phyloP scores from a whole-genome alignment of 2,329 filamentous ascomycete species.

The Talaromyces albobiverticillius region DNA sequence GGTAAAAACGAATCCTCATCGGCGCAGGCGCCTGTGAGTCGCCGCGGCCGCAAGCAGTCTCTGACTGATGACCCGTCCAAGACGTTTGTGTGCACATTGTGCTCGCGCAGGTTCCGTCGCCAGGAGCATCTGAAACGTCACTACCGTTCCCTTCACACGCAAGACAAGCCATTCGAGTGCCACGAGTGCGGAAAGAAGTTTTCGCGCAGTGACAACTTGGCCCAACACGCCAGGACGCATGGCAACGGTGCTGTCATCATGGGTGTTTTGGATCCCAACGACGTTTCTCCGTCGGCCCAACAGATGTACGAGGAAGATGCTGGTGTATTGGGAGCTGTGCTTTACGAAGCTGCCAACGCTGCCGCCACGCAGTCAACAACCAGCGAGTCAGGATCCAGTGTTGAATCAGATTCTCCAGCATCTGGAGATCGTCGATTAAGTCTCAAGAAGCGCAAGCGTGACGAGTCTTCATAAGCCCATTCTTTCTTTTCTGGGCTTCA shows the following conservation, averaged over 20 bases:
- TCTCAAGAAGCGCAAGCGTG: constrained; percentile 78
- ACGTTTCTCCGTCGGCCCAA: constrained; percentile 44
- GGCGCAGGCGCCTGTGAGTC: constrained; percentile 51
- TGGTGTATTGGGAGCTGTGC: constrained; percentile 67
- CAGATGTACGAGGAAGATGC: constrained; percentile 58
- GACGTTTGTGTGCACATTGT: constrained; percentile 95
- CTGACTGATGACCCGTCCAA: constrained; percentile 96
- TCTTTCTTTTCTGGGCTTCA: not conserved
- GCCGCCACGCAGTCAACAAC: constrained; percentile 60
- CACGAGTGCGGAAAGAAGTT: constrained; percentile 99
- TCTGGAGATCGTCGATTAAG: constrained; percentile 42
- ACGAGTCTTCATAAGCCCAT: constrained; percentile 54
- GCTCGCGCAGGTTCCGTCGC: constrained; percentile 93
- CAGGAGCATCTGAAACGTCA: constrained; percentile 99
- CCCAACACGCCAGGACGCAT: constrained; percentile 92
- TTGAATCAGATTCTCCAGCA: constrained; percentile 26
- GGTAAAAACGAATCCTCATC: constrained; percentile 12
- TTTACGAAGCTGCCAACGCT: constrained; percentile 77
- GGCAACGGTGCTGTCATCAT: constrained; percentile 87
- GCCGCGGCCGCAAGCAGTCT: constrained; percentile 96
- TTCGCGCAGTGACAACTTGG: constrained; percentile 94
- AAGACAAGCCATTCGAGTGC: constrained; percentile 98
- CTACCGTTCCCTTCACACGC: constrained; percentile 95
- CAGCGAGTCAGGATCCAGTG: constrained; percentile 41
- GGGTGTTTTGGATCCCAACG: constrained; percentile 68